phyloP scores from a whole-genome alignment of 2,329 filamentous ascomycete species.

The Fusarium sp. region DNA sequence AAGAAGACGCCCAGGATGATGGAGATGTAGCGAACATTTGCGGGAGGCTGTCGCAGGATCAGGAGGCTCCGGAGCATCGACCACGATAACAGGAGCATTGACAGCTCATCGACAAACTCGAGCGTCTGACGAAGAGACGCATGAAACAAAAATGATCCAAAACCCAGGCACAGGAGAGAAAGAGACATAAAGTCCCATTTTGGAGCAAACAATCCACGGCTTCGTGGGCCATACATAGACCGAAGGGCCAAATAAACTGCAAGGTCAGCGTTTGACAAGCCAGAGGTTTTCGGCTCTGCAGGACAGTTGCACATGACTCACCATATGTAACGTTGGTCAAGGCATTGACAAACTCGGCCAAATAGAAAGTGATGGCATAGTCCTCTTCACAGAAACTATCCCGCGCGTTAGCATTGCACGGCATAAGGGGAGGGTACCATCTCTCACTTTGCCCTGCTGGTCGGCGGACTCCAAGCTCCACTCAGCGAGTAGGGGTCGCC shows the following conservation, averaged over 20 bases:
- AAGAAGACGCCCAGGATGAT: slow-evolving; percentile 55
- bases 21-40: slow-evolving; percentile 48
- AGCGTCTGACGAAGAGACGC: slow-evolving; percentile 56
- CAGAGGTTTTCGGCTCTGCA: not conserved
- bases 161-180: slow-evolving; percentile 55
- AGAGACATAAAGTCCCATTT: slow-evolving; percentile 56
- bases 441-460: slow-evolving; percentile 54
- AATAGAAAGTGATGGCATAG: slow-evolving; percentile 56
- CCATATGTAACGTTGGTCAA: slow-evolving; percentile 55
- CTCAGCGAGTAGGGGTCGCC: slow-evolving; percentile 49
- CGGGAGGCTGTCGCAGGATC: slow-evolving; percentile 56
- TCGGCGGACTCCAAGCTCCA: slow-evolving; percentile 54
- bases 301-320: slow-evolving; percentile 51
- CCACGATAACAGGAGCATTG: slow-evolving; percentile 66
- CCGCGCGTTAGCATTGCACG: slow-evolving; percentile 22
- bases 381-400: slow-evolving; percentile 60
- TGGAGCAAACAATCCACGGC: slow-evolving; percentile 47
- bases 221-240: slow-evolving; percentile 51
- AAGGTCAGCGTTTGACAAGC: slow-evolving; percentile 7
- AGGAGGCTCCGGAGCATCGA: slow-evolving; percentile 63
- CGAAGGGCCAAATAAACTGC: slow-evolving; percentile 57
- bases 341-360: slow-evolving; percentile 59
- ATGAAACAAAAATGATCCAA: slow-evolving; percentile 58
- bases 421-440: not conserved
- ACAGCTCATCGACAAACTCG: slow-evolving; percentile 66